A percentile compares a stretch with the other conserved stretches of the same genome.
Evolutionary conservation across 2,329 filamentous ascomycete species (phyloP).

Genomic region (Elsinoe perseae): DNA sequence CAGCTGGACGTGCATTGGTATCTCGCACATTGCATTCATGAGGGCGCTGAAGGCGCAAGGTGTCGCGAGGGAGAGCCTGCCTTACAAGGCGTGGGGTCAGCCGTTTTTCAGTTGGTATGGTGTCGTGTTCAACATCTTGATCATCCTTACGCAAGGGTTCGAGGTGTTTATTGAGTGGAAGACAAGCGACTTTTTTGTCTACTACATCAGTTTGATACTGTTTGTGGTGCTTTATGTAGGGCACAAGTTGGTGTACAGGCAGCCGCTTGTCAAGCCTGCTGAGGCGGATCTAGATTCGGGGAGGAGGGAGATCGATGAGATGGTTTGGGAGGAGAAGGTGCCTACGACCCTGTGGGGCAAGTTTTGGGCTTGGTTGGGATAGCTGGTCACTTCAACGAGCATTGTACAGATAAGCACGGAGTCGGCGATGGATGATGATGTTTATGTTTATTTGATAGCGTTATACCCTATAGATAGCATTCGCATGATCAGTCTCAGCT

Average conservation of each 20-base stretch:
- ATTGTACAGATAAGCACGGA: background rate
- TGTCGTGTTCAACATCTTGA: constrained; percentile 51
- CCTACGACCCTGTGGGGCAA: constrained; percentile 29
- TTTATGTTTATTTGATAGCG: background rate
- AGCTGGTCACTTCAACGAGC: background rate
- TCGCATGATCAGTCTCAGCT: background rate
- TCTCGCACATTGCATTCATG: constrained; percentile 59
- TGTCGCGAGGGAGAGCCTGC: constrained; percentile 57
- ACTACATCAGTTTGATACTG: constrained; percentile 63
- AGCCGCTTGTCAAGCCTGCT: constrained; percentile 33
- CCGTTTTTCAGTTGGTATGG: constrained; percentile 58
- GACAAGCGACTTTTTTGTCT: constrained; percentile 62
- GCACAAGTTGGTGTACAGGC: constrained; percentile 59
- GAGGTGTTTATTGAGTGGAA: constrained; percentile 52
- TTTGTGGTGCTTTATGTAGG: constrained; percentile 61
- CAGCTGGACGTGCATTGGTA: constrained; percentile 67
- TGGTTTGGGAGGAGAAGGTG: constrained; percentile 27
- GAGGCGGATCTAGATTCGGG: constrained; percentile 40
- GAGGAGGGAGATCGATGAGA: constrained; percentile 31
- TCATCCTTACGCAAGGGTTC: constrained; percentile 43
- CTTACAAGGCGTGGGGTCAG: constrained; percentile 61
- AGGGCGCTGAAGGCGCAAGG: constrained; percentile 62
- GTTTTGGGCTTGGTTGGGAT: constrained; percentile 24
- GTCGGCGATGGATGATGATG: background rate
- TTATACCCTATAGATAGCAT: background rate